phyloP scores from a whole-genome alignment of 306 rosid species.

The Bauhinia variegata region DNA sequence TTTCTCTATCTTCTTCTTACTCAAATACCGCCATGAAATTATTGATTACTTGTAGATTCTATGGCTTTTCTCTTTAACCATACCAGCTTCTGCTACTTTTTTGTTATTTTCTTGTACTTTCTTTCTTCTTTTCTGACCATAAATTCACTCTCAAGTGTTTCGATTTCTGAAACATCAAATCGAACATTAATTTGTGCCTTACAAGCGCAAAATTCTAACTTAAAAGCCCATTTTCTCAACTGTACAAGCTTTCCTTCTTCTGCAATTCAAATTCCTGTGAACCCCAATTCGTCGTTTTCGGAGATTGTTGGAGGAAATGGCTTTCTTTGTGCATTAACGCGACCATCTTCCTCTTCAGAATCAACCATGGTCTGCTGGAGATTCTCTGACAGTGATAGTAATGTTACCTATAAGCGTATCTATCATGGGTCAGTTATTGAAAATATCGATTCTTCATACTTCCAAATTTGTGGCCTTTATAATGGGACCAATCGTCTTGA shows the following conservation, averaged over 20 bases:
- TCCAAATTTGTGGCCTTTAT: conserved; percentile 70
- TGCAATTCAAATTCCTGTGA: conserved; percentile 32
- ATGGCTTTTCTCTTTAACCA: conserved; percentile 52
- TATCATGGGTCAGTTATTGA: conserved; percentile 48
- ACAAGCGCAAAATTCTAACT: conserved; percentile 16
- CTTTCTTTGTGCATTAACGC: conserved; percentile 62
- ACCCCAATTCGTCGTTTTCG: conserved; percentile 41
- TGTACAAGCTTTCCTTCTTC: conserved; percentile 60
- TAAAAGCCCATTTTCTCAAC: conserved; percentile 43
- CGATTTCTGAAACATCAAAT: conserved; percentile 64
- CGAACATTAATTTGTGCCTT: conserved; percentile 70
- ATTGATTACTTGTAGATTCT: conserved; percentile 31
- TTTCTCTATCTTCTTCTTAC: background rate
- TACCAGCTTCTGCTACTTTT: background rate
- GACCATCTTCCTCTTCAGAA: conserved; percentile 31
- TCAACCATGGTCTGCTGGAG: conserved; percentile 77
- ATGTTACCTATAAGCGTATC: conserved; percentile 40
- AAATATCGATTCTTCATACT: conserved; percentile 56
- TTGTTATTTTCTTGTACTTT: conserved; percentile 22
- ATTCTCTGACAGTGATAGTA: conserved; percentile 55
- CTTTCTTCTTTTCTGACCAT: conserved; percentile 34
- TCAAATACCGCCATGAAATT: conserved; percentile 51
- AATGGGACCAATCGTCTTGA: conserved; percentile 31
- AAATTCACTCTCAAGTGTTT: conserved; percentile 59
- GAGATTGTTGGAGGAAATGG: conserved; percentile 73